Evolutionary conservation across 106 monocot species (phyloP).

Genomic region (Acanthochlamys bracteata): DNA sequence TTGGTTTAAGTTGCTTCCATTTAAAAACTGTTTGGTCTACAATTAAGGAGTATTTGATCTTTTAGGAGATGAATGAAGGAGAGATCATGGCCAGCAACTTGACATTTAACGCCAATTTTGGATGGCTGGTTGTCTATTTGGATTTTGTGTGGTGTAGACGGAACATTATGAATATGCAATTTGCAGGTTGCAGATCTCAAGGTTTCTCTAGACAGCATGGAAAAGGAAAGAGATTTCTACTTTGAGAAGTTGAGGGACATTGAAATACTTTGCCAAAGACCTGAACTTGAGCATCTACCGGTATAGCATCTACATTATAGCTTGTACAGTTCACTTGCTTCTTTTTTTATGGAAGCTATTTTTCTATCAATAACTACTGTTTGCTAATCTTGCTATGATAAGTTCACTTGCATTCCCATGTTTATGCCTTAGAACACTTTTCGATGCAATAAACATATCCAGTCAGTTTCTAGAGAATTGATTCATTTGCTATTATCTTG

Average conservation of each 20-base stretch:
- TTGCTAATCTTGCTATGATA: no score
- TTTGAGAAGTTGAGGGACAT: slow-evolving; percentile 53
- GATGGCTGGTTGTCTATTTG: not conserved
- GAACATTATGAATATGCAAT: not conserved
- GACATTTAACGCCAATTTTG: no score
- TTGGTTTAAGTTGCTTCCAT: no score
- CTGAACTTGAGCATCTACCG: slow-evolving; percentile 75
- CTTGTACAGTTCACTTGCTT: not conserved
- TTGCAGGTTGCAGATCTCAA: slow-evolving; percentile 44
- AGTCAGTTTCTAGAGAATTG: not conserved
- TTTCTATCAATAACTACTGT: no score
- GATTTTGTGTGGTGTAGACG: not conserved
- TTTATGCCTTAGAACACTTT: no score
- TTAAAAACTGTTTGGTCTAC: no score
- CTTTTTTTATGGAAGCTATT: no score
- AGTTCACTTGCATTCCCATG: no score
- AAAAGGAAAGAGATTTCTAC: slow-evolving; percentile 74
- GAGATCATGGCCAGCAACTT: no score
- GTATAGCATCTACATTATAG: slow-evolving; percentile 22
- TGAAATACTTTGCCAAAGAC: slow-evolving; percentile 68
- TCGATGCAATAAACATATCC: not conserved
- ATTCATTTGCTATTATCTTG: not conserved
- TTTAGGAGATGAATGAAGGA: no score
- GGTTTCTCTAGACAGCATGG: slow-evolving; percentile 34
- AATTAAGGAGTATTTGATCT: no score